Conservation (phyloP, 768 basidiomycete genomes). For the Dentipellis fragilis region DNA sequence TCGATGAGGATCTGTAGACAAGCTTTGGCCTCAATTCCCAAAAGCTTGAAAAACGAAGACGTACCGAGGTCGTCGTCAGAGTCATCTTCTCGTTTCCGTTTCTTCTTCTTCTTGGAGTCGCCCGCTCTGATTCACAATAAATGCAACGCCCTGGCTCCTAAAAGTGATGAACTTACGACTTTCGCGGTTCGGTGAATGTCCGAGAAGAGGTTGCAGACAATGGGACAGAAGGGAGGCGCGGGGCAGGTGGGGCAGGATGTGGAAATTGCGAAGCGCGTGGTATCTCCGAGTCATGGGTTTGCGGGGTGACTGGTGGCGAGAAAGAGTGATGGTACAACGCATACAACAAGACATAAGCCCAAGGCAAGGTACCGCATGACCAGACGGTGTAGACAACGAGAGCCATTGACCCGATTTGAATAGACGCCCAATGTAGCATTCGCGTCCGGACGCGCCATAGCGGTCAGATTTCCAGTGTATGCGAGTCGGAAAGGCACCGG, state of each 20-base stretch:
- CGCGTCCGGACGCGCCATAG: neutral
- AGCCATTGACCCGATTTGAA: neutral
- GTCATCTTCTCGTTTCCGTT: conserved; percentile 72
- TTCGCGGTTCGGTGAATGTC: conserved; percentile 54
- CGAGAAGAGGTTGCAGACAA: conserved; percentile 25
- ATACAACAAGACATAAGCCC: too few species aligned
- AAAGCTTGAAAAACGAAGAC: conserved; percentile 5
- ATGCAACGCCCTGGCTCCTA: neutral
- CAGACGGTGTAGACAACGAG: neutral
- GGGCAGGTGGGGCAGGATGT: neutral
- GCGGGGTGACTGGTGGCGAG: too few species aligned
- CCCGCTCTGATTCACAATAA: too few species aligned
- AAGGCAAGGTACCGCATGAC: neutral
- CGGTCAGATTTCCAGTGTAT: neutral
- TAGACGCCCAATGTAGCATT: neutral
- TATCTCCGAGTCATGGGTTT: too few species aligned
- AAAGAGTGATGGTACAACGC: too few species aligned
- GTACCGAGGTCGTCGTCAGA: conserved; percentile 59
- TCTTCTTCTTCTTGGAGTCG: conserved; percentile 61
- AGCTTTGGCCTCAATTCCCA: neutral
- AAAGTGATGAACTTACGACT: conserved; percentile 33
- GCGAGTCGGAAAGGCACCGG: neutral
- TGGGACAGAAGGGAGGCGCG: neutral
- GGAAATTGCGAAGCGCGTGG: neutral
- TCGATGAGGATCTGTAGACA: conserved; percentile 5